Evolutionary conservation across 1,284 basidiomycete genomes (phyloP), one percentile per base, ranked within the genome.

Genomic region (Ceratobasidium sp.): DNA sequence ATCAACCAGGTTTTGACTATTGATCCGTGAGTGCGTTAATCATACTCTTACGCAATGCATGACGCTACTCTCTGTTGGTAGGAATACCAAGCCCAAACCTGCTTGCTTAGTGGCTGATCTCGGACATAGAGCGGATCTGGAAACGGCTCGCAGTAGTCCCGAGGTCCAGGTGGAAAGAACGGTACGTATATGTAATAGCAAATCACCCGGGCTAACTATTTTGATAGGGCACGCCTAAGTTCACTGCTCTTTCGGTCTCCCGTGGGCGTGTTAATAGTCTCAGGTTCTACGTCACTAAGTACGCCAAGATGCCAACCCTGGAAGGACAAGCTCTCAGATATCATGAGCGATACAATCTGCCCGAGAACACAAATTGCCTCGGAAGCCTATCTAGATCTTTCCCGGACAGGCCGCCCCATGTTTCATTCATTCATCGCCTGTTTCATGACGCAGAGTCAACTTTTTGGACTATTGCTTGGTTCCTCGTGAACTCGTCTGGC

Each of bases 381-480:
- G n/a, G n/a, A n/a, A n/a, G n/a, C n/a, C n/a, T n/a, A n/a, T n/a
- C n/a, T n/a, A n/a, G n/a, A n/a, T n/a, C n/a, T n/a, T n/a, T n/a
- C n/a, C n/a, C n/a, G n/a, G 20, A 49, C 42, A 18, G 9, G 23
- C 12, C n/a, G 6, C 9, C 46, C 15, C 4, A 26, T 5, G 44
- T 53, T 7, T 13, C 20, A 6, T 69, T 49, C 26, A 53, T 26
- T 13, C 67, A 69, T 53, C 67, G 28, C n/a, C 46, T 69, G 6
- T 69, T 69, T 51, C 67, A 69, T 53, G 67, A 69, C 20, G 67
- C 67, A 33, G 49, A 69, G 33, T 69, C 67, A 53, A 53, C 46
- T 6, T 69, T 69, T 26, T 69, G 67, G 67, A n/a, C 53, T 4
- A 51, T 69, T 26, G 39, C 44, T 53, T 69, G 67, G 44, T 13